These are phyloP conservation scores for Collybia sordida DNA, from an alignment of 768 basidiomycete species.

Conservation along the genomic window DNA sequence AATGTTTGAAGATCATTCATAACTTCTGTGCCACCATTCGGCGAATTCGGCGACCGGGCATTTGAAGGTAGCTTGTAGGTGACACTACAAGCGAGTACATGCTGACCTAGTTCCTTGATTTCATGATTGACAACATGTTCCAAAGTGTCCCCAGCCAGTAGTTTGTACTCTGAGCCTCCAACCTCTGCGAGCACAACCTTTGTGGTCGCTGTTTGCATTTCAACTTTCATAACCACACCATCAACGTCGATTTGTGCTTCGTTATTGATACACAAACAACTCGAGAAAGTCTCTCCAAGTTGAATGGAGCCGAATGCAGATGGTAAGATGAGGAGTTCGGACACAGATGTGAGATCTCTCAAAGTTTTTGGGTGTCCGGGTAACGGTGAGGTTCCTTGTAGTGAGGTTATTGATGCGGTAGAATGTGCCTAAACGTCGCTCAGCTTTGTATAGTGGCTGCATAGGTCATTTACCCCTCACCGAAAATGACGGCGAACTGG, in stretches of 20 bases:
- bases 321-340: constrained; percentile 79
- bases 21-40: constrained; percentile 51
- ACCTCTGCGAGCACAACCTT: constrained; percentile 66
- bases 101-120: constrained; percentile 91
- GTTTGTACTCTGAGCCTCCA: constrained; percentile 48
- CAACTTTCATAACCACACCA: constrained; percentile 66
- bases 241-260: constrained; percentile 64
- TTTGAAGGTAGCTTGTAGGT: constrained; percentile 74
- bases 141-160: constrained; percentile 59
- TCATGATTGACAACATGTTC: constrained; percentile 79
- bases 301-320: constrained; percentile 85
- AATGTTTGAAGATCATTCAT: constrained; percentile 60
- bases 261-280: constrained; percentile 82
- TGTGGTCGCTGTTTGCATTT: constrained; percentile 80
- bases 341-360: constrained; percentile 75
- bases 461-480: constrained; percentile 27
- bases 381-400: constrained; percentile 71
- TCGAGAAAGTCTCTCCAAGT: constrained; percentile 86
- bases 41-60: constrained; percentile 46
- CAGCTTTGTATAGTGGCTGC: too few species aligned
- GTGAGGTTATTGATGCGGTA: constrained; percentile 71
- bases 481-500: constrained; percentile 78
- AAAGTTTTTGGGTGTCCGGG: constrained; percentile 81
- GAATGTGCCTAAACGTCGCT: constrained; percentile 53
- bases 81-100: constrained; percentile 85